Percentiles rank a stretch among this genome's conserved stretches.
Evolutionary conservation across 371 early-diverging fungal genomes (phyloP).

Genomic region (Racocetra persica): DNA sequence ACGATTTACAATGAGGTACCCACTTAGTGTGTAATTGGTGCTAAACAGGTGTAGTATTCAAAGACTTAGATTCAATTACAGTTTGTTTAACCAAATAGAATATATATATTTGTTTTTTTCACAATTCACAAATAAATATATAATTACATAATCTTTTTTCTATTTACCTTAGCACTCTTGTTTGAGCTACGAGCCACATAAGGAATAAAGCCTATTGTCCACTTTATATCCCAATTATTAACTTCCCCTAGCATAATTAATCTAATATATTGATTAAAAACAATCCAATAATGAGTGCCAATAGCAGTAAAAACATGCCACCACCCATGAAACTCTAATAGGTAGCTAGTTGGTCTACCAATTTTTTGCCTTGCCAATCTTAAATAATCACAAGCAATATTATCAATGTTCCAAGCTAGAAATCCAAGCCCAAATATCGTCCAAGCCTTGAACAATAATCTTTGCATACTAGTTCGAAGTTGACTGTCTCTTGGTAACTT

Average conservation of each 20-base stretch:
- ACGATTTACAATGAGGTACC: no score
- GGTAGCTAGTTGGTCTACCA: slow-evolving; percentile 60
- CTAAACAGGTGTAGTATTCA: no score
- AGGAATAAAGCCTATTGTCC: slow-evolving; percentile 19
- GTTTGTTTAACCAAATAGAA: no score
- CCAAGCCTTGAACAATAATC: slow-evolving; percentile 52
- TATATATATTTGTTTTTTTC: no score
- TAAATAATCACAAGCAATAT: slow-evolving; percentile 67
- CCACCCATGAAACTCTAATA: slow-evolving; percentile 83
- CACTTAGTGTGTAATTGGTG: no score
- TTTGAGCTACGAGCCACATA: neutral
- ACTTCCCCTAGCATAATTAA: slow-evolving; percentile 52
- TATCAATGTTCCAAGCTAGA: slow-evolving; percentile 83
- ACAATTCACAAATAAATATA: no score
- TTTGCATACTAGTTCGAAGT: slow-evolving; percentile 47
- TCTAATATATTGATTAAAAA: slow-evolving; percentile 61
- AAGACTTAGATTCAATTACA: no score
- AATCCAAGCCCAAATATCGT: slow-evolving; percentile 67
- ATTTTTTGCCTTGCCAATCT: slow-evolving; percentile 59
- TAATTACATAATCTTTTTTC: neutral
- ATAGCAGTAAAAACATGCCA: slow-evolving; percentile 80
- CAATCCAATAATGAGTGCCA: slow-evolving; percentile 62
- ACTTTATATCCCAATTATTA: slow-evolving; percentile 47
- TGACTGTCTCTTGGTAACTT: slow-evolving; percentile 48
- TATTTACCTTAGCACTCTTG: neutral